A percentile compares a stretch with the other conserved stretches of the same genome.
These are phyloP conservation scores for Neltuma alba DNA, from an alignment of 306 rosid species.

Conservation along the genomic window DNA sequence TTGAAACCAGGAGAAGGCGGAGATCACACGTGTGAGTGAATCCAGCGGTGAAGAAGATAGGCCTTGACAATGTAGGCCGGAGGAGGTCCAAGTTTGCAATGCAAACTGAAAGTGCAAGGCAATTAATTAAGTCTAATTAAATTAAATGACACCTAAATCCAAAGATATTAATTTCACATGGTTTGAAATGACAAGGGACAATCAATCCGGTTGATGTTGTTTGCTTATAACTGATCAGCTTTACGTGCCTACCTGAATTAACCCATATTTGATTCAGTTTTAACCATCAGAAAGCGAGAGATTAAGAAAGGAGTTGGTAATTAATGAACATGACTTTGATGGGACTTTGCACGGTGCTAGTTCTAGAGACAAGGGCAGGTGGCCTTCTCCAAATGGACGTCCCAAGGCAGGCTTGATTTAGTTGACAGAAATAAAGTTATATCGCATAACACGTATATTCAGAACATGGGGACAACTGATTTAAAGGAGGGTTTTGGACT, in stretches of 20 bases:
- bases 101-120: not conserved
- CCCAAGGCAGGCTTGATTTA: too few relatives aligned
- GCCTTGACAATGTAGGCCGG: not conserved
- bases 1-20: not conserved
- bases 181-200: not conserved
- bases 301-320: constrained; percentile 26
- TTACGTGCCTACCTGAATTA: not conserved
- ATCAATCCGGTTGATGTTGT: not conserved
- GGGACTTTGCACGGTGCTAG: constrained; percentile 31
- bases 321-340: constrained; percentile 18
- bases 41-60: not conserved
- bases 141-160: not conserved
- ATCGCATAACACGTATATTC: too few relatives aligned
- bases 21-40: not conserved
- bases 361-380: constrained; percentile 14
- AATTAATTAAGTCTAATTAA: not conserved
- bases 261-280: not conserved
- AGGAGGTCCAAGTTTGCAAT: not conserved
- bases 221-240: not conserved
- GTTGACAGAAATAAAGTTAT: too few relatives aligned
- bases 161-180: too few relatives aligned
- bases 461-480: too few relatives aligned
- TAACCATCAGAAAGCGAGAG: not conserved
- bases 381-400: not conserved
- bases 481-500: too few relatives aligned